Evolutionary conservation across 371 early-diverging fungal genomes (phyloP), one percentile per base, ranked within the genome.

Genomic region (Mucor mucedo): DNA sequence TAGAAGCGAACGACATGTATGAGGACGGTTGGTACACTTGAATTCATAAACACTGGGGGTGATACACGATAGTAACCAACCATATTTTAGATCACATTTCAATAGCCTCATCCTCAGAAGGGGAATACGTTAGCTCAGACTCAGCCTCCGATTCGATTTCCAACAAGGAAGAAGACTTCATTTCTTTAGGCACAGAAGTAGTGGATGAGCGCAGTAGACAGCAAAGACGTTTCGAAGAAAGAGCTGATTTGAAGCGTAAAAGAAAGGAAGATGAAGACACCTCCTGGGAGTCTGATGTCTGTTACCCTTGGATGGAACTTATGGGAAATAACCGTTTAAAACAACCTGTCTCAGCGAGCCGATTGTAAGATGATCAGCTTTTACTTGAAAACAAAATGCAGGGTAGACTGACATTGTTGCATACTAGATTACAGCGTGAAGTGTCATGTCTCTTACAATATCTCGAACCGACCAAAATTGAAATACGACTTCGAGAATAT

Each of bases 391-490:
- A 21, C 21, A 33, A 10, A 1, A 52, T 55, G 10, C 27, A 48
- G 16, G 5, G 27, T 38, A 47, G 5, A 14, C 8, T 35, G 14
- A 42, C 48, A 3, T 5, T n/a, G 27, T 54, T 62, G n/a, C 28
- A 11, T 30, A 10, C 33, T 65, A 73, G 77, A 28, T 52, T 75
- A 13, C 69, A 71, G 21, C 29, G 58, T 7, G 79, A 79, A 55
- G 55, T 74, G 0, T 8, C 53, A 0, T 60, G 63, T 14, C 66
- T 80, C 41, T 40, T 77, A 0, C 45, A 83, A 4, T 97, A 89
- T 67, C 75, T 97, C 13, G 74, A 82, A 40, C 98, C 98, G 0
- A 93, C 92, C 0, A 63, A 69, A 11, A 89, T 87, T 16, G 98
- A 98, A 70, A 86, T 88, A 47, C 69, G 72, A 52, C 69, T 96